Percentiles rank a stretch among this genome's conserved stretches.
phyloP scores from a whole-genome alignment of 2,329 filamentous ascomycete species.

The Aspergillus thermomutatus region DNA sequence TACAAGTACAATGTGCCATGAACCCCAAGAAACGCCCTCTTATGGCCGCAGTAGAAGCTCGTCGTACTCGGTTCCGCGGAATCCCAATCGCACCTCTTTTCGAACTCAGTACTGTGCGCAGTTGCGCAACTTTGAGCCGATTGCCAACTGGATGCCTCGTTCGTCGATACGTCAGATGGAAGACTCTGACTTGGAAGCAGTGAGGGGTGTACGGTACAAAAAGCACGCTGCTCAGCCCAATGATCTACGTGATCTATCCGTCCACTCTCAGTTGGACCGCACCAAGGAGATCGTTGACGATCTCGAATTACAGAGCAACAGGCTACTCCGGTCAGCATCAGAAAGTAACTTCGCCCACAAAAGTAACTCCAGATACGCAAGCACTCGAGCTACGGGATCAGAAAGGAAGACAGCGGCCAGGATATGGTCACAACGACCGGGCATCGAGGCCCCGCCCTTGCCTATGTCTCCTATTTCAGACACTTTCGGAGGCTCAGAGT shows the following conservation, averaged over 20 bases:
- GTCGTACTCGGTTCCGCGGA: slow-evolving; percentile 6
- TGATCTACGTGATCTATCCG: neutral
- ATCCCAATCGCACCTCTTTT: neutral
- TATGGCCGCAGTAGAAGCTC: slow-evolving; percentile 9
- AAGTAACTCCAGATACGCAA: neutral
- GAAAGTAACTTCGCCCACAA: neutral
- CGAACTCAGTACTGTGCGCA: slow-evolving; percentile 13
- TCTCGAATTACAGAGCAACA: neutral
- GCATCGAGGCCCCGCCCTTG: neutral
- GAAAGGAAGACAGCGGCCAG: neutral
- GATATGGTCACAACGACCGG: neutral
- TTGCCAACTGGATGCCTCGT: neutral
- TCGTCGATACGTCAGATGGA: neutral
- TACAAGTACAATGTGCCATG: slow-evolving; percentile 14
- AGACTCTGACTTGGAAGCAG: neutral
- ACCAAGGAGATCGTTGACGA: neutral
- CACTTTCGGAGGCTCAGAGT: neutral
- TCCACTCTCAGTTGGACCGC: neutral
- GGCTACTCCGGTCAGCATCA: neutral
- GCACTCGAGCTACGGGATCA: neutral
- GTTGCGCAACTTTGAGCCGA: slow-evolving; percentile 8
- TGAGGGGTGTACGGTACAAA: neutral
- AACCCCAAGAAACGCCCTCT: slow-evolving; percentile 1
- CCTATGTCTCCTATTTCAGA: neutral
- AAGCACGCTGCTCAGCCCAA: neutral